Evolutionary conservation across 2,329 filamentous ascomycete species (phyloP).

Genomic region (Nothophoma quercina): DNA sequence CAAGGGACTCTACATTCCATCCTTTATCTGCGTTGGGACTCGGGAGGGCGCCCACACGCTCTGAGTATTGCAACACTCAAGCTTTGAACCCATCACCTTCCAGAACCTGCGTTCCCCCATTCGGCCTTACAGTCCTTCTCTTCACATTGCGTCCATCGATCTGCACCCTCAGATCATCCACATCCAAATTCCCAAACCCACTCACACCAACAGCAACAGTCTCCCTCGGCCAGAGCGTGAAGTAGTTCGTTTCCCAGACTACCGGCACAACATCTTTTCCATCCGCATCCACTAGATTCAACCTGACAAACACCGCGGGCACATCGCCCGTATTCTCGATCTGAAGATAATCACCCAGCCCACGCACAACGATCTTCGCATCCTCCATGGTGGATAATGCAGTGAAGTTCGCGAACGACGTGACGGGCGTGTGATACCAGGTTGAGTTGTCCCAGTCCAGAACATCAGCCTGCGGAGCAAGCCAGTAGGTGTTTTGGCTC

Average conservation of each 20-base stretch:
- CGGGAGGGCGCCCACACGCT: too few relatives aligned
- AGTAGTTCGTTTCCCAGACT: conserved; percentile 69
- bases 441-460: conserved; percentile 65
- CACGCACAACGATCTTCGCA: conserved; percentile 16
- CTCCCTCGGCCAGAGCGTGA: conserved; percentile 67
- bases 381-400: conserved; percentile 47
- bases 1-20: too few relatives aligned
- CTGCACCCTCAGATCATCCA: conserved; percentile 10
- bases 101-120: conserved; percentile 13
- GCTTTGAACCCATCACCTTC: not conserved
- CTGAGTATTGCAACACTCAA: not conserved
- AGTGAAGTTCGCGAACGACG: conserved; percentile 58
- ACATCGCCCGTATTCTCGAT: conserved; percentile 61
- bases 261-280: conserved; percentile 60
- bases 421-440: conserved; percentile 68
- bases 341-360: conserved; percentile 43
- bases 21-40: too few relatives aligned
- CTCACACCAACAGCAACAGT: conserved; percentile 10
- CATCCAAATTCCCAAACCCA: not conserved
- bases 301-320: conserved; percentile 66
- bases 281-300: conserved; percentile 58
- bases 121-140: conserved; percentile 12
- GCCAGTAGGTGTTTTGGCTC: conserved; percentile 69
- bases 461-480: conserved; percentile 56
- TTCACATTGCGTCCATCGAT: conserved; percentile 24